These are phyloP conservation scores for Penicillium mononematosum DNA, from an alignment of 495 filamentous ascomycete genomes.

Conservation along the genomic window DNA sequence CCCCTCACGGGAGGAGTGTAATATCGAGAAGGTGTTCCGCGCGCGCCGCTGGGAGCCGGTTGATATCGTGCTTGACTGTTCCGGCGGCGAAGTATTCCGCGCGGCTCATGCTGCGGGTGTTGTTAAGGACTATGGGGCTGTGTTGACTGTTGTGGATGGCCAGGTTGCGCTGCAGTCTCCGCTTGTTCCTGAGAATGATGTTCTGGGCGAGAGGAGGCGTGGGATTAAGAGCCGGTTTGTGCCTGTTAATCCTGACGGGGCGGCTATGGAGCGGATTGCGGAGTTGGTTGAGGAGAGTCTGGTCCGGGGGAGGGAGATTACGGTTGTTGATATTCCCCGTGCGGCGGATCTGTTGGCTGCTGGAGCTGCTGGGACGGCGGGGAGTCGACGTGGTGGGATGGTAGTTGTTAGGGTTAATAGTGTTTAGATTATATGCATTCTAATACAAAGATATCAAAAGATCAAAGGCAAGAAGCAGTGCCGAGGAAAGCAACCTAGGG, in stretches of 20 bases:
- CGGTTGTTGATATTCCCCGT: conserved; percentile 33
- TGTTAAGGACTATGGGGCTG: conserved; percentile 35
- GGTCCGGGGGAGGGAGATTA: conserved; percentile 34
- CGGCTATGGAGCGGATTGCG: conserved; percentile 31
- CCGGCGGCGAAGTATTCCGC: conserved; percentile 33
- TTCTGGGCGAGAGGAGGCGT: conserved; percentile 21
- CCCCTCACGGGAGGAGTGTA: conserved; percentile 21
- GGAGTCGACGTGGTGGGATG: conserved; percentile 31
- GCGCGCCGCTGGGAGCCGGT: conserved; percentile 33
- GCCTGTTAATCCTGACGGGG: conserved; percentile 38
- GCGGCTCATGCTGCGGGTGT: conserved; percentile 35
- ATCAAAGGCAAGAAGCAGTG: neutral
- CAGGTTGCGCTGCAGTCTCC: conserved; percentile 21
- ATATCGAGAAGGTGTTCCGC: conserved; percentile 36
- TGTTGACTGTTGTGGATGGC: conserved; percentile 40
- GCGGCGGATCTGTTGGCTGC: conserved; percentile 32
- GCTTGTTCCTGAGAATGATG: conserved; percentile 17
- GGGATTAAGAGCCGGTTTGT: conserved; percentile 38
- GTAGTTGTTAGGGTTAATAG: conserved; percentile 28
- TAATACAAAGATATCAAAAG: conserved; percentile 3
- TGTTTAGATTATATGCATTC: conserved; percentile 6
- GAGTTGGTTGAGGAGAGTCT: conserved; percentile 35
- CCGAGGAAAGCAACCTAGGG: conserved; percentile 1
- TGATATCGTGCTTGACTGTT: conserved; percentile 44
- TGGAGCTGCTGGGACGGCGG: conserved; percentile 30